Evolutionary conservation across 2,329 filamentous ascomycete species (phyloP), one percentile per base, ranked within the genome.

Genomic region (Calonectria pseudoreteaudii): DNA sequence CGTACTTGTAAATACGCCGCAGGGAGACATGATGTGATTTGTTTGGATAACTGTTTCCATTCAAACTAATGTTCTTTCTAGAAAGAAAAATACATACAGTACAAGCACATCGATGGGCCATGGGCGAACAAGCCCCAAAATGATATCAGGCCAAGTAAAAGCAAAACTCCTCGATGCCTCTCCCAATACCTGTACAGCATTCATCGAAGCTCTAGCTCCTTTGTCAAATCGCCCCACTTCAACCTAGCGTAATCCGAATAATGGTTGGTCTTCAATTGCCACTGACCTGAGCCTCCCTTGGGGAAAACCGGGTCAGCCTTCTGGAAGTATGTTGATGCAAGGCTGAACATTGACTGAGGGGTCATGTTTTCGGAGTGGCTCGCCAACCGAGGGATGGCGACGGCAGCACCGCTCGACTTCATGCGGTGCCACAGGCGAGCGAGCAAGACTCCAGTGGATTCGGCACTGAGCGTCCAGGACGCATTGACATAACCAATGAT

Each of bases 401-500:
- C 56, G 18, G 56, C 30, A 1, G 56, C 23, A 2, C 56, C 56
- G 18, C 11, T 28, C 14, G 23, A 6, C 34, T 62, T 62, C 56
- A 62, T 62, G 20, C 36, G n/a, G 23, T 36, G 23, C 56, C 56
- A 62, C 23, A 62, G n/a, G 23, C 56, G 56, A 28, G 14, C 56
- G 2, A 62, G 56, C 0, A 62, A 36, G 4, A 62, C 20, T 28
- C 56, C 56, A 2, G 56, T 62, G 14, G 34, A 28, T 13, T 68
- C 66, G n/a, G 66, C 66, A 4, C 66, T 56, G 1, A 68, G 36
- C 10, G 66, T 68, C 66, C 66, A 68, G 11, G 66, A 47, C 4
- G 66, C 66, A 34, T 68, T 68, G 52, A 36, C 66, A 20, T 68
- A 68, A 3, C 66, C 66, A 20, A 60, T 3, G 20, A 68, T 47